Percentiles rank a stretch among this genome's conserved stretches.
These are phyloP conservation scores for Apiospora phragmitis DNA, from an alignment of 2,329 filamentous ascomycete species.

Conservation along the genomic window DNA sequence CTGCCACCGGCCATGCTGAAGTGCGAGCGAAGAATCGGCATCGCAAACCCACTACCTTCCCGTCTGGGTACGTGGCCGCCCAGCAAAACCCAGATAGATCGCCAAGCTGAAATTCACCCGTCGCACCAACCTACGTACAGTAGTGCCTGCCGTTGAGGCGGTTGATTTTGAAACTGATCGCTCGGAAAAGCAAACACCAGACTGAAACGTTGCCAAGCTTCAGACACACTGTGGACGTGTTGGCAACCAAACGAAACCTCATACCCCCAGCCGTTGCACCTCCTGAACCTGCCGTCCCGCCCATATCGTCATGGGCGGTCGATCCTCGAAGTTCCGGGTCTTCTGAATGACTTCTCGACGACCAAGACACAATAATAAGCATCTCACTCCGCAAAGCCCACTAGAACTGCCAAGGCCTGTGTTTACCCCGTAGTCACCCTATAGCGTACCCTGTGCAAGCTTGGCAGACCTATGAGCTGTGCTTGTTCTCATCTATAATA, in stretches of 20 bases:
- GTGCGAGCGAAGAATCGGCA: neutral
- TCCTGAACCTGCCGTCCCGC: neutral
- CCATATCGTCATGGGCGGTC: neutral
- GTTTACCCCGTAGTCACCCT: too few species aligned
- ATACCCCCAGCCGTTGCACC: neutral
- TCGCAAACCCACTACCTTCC: neutral
- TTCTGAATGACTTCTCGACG: neutral
- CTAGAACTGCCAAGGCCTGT: too few species aligned
- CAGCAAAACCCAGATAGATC: neutral
- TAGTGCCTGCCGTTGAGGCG: neutral
- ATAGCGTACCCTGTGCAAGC: neutral
- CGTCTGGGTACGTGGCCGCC: neutral
- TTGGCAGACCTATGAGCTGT: neutral
- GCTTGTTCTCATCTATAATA: neutral
- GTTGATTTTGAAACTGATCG: neutral
- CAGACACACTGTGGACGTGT: neutral
- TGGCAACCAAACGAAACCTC: neutral
- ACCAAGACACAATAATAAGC: too few species aligned
- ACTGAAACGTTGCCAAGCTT: constrained; percentile 1
- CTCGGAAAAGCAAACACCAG: neutral
- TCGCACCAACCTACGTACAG: too few species aligned
- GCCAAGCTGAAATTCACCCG: neutral
- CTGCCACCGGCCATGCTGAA: neutral
- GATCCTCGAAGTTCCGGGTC: neutral
- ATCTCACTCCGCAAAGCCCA: too few species aligned